Evolutionary conservation across 2,329 filamentous ascomycete species (phyloP).

Genomic region (Penicillium sp.): DNA sequence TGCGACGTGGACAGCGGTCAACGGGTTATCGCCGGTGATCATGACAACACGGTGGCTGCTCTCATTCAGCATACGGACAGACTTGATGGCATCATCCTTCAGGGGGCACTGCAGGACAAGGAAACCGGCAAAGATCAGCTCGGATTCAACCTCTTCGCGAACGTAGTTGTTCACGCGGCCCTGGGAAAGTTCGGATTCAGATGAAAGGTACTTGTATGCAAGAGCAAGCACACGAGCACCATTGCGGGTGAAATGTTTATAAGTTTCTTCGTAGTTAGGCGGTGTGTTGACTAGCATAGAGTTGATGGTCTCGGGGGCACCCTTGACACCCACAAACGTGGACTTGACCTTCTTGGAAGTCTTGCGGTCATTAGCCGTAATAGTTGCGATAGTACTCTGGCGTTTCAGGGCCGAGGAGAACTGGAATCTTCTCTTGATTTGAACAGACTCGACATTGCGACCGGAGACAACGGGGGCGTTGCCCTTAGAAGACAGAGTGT

Average conservation of each 20-base stretch:
- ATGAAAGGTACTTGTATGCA: conserved; percentile 86
- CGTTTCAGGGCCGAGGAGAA: conserved; percentile 96
- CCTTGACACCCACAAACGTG: conserved; percentile 94
- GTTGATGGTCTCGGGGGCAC: conserved; percentile 93
- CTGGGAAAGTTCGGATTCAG: conserved; percentile 77
- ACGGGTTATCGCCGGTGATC: conserved; percentile 97
- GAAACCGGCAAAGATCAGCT: conserved; percentile 89
- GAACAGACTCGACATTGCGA: conserved; percentile 67
- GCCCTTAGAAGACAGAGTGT: conserved; percentile 71
- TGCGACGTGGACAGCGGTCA: conserved; percentile 94
- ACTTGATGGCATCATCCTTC: conserved; percentile 92
- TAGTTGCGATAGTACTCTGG: conserved; percentile 88
- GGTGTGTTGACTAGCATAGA: conserved; percentile 85
- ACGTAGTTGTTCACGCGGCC: conserved; percentile 89
- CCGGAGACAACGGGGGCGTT: conserved; percentile 43
- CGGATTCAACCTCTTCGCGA: conserved; percentile 84
- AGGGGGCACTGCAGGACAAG: conserved; percentile 91
- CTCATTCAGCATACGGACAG: conserved; percentile 96
- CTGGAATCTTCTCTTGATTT: conserved; percentile 95
- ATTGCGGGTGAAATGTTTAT: conserved; percentile 95
- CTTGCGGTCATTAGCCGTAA: conserved; percentile 68
- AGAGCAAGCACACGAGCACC: conserved; percentile 91
- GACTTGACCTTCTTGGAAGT: conserved; percentile 75
- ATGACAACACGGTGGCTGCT: conserved; percentile 98
- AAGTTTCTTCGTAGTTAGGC: conserved; percentile 92